Conservation (phyloP, 2,329 filamentous ascomycete genomes). For the Colletotrichum echinochloae region DNA sequence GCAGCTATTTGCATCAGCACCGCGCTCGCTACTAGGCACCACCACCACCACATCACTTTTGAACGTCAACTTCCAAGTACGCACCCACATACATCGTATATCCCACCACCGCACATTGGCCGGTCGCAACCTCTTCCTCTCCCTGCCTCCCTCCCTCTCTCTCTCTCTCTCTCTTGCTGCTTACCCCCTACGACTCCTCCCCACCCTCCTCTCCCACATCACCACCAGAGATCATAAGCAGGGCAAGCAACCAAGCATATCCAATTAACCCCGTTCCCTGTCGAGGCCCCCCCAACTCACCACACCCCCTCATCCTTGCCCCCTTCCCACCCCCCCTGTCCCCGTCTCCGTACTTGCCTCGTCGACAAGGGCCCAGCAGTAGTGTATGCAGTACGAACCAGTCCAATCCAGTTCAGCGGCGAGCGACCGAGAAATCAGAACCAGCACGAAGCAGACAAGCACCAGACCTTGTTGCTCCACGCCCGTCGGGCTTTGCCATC, state of each 20-base stretch:
- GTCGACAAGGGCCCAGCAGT: conserved; percentile 30
- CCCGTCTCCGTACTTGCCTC: conserved; percentile 31
- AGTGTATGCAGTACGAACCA: conserved; percentile 20
- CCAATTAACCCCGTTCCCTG: conserved; percentile 36
- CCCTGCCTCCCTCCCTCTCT: neutral
- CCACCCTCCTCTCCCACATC: neutral
- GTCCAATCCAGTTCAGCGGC: conserved; percentile 10
- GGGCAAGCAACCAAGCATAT: conserved; percentile 26
- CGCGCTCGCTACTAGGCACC: neutral
- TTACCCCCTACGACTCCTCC: too few relatives aligned
- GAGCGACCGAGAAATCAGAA: conserved; percentile 10
- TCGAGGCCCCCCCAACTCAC: conserved; percentile 28
- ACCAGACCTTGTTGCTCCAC: conserved; percentile 30
- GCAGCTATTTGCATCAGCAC: conserved; percentile 6
- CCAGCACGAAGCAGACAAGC: conserved; percentile 13
- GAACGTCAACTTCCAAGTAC: conserved; percentile 3
- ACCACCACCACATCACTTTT: neutral
- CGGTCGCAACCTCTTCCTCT: neutral
- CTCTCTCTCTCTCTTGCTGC: too few relatives aligned
- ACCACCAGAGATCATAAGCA: conserved; percentile 12
- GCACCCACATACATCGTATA: neutral
- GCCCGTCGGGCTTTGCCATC: conserved; percentile 17
- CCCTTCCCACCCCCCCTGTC: conserved; percentile 23
- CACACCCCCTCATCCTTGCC: conserved; percentile 26
- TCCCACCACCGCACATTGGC: neutral